Evolutionary conservation across 208 protist species (phyloP).

Genomic region (Trypanosoma cruzi): DNA sequence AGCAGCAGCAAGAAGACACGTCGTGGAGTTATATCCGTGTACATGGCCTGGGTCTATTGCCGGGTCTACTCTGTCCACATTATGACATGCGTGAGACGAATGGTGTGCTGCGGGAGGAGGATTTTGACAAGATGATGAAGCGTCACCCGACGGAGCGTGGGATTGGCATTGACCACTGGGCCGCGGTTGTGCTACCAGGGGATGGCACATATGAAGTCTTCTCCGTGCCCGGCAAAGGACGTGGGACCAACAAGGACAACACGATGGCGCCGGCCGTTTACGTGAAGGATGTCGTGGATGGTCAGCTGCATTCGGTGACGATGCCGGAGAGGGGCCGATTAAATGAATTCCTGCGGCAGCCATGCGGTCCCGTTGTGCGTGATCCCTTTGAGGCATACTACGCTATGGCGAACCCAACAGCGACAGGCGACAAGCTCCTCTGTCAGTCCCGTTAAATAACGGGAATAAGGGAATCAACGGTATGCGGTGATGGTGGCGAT

Average conservation of each 20-base stretch:
- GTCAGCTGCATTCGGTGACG: conserved; percentile 28
- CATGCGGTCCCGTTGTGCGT: conserved; percentile 56
- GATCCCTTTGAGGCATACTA: conserved; percentile 88
- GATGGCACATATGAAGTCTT: conserved; percentile 77
- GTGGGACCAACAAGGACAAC: conserved; percentile 17
- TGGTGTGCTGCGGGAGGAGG: conserved; percentile 65
- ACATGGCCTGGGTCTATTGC: conserved; percentile 72
- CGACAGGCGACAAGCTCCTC: conserved; percentile 53
- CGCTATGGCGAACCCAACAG: conserved; percentile 84
- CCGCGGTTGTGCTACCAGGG: conserved; percentile 69
- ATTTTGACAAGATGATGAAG: conserved; percentile 87
- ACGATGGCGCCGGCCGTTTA: conserved; percentile 45
- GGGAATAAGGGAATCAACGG: not conserved
- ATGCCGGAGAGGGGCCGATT: conserved; percentile 40
- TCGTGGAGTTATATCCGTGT: conserved; percentile 89
- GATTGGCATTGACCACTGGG: conserved; percentile 88
- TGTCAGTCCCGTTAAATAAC: conserved; percentile 10
- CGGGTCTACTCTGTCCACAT: conserved; percentile 88
- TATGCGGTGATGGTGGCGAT: not conserved
- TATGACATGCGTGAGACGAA: conserved; percentile 75
- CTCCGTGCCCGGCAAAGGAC: conserved; percentile 50
- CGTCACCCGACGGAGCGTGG: conserved; percentile 89
- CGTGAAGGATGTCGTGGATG: conserved; percentile 69
- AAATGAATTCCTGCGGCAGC: conserved; percentile 49
- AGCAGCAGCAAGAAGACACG: conserved; percentile 1